These are phyloP conservation scores for Globisporangium alternatum DNA, from an alignment of 352 stramenopile genomes.

Conservation along the genomic window DNA sequence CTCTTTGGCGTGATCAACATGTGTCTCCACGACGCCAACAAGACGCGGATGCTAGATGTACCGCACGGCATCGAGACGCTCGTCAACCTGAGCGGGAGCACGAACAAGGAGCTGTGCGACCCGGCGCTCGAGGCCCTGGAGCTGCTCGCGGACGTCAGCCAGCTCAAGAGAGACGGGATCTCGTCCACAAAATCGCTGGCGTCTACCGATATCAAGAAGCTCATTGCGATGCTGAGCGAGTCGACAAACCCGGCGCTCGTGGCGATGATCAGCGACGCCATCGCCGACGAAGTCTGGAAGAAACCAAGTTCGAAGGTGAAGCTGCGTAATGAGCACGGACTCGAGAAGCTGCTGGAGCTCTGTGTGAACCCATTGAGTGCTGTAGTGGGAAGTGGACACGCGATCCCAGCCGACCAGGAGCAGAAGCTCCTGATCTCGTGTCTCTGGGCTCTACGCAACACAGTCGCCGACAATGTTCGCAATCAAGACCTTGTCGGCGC, in stretches of 20 bases:
- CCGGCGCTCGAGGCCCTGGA: conserved; percentile 74
- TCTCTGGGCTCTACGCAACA: conserved; percentile 67
- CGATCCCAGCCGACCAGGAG: conserved; percentile 19
- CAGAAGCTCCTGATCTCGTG: conserved; percentile 50
- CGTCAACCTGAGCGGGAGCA: conserved; percentile 67
- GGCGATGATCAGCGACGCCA: conserved; percentile 68
- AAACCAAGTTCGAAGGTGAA: conserved; percentile 50
- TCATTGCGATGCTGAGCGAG: conserved; percentile 62
- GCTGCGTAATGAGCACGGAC: conserved; percentile 60
- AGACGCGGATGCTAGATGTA: conserved; percentile 66
- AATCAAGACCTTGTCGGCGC: conserved; percentile 65
- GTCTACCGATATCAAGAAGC: conserved; percentile 55
- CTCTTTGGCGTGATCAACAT: conserved; percentile 83
- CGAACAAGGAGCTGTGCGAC: conserved; percentile 56
- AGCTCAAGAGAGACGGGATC: conserved; percentile 39
- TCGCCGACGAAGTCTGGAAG: conserved; percentile 78
- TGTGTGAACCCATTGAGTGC: conserved; percentile 25
- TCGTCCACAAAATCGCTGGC: conserved; percentile 29
- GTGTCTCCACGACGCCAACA: conserved; percentile 83
- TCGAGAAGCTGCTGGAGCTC: conserved; percentile 59
- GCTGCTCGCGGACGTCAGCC: conserved; percentile 65
- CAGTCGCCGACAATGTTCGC: conserved; percentile 45
- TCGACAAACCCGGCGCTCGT: conserved; percentile 53
- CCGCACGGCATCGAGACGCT: conserved; percentile 76
- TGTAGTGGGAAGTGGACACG: conserved; percentile 3